Base-by-base conservation (phyloP, 78 protist species). In the Ministeria vibrans region DNA sequence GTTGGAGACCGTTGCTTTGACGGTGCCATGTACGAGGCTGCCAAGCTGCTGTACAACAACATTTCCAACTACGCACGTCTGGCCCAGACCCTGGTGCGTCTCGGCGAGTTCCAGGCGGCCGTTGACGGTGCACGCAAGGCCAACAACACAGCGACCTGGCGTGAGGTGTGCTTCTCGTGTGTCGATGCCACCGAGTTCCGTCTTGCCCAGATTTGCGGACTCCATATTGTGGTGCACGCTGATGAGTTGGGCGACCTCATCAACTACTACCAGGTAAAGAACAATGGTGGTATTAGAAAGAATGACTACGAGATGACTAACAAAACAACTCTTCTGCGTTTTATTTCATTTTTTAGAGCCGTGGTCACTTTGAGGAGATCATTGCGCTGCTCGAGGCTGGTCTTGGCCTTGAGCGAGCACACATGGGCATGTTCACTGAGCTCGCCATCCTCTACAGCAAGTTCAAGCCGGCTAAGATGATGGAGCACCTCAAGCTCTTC, bases 121-220 rank as follows among this genome's bases (percentile, higher is more conserved):
- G 98, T 99, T 28, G 99, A 98, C 23, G 91, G 98, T 20, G 99
- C 99, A 0, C 90, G 96, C 86, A 94, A 96, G 78, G 99, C 99
- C 88, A 90, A 90, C 90, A 70, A 82, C 82, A 87, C 88, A 81
- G 71, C 84, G 72, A 92, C 98, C 0, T 99, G 99, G 99, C 92
- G 90, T 83, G 99, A 98, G 69, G 99, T 99, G 41, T 45, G 73
- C 81, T 73, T 81, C 0, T 96, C 98, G 34, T 98, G 99, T 81
- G 96, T 99, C 44, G 96, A 92, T 28, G 94, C 85, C 18, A n/a
- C 62, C 49, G 97, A 98, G 83, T 96, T 97, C 98, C 86, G 95
- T 25, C 87, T 94, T 46, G 99, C 99, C 6, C 99, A 94, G 86
- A 86, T 89, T 68, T 91, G 97, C 87, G 99, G 97, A 18, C 80